Base-by-base conservation (phyloP, 2,329 filamentous ascomycete species). In the Aspergillus luchuensis region DNA sequence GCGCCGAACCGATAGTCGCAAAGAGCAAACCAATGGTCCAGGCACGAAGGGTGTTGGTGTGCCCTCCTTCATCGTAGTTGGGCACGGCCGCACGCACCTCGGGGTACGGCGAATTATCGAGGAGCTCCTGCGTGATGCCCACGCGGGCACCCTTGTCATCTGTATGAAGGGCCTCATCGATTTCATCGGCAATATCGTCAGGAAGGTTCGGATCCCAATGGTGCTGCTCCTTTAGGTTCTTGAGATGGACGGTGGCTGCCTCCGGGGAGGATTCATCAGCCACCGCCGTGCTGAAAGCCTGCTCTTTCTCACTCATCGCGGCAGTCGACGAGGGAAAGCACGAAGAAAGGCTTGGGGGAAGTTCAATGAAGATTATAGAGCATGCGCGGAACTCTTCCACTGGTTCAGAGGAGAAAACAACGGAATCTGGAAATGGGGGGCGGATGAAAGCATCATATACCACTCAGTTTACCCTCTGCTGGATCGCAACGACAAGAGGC, bases 51-150 rank as follows among this genome's bases (percentile, higher is more conserved):
- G 87, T 89, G 71, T 87, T 89, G 66, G 81, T 81, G n/a, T 86
- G 84, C 23, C 88, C 78, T 66, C 88, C 86, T 66, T 87, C 82
- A 67, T 89, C 87, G 69, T 84, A 82, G 71, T 89, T 89, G 62
- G 84, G 79, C 17, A 89, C 87, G 17, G 87, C 85, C 25, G 87
- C 84, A 66, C 87, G 85, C 33, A 89, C 87, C 76, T 89, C 87
- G 39, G 86, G 85, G 69, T 89, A 89, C 2, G 87, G 87, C 51
- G 87, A 89, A 72, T 89, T 86, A 59, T 89, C 86, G 70, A 88
- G 81, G 68, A 87, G 79, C 60, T 85, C 83, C 66, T 84, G 81
- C 67, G 87, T 84, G 65, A 88, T 81, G 61, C 82, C 81, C 53
- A 84, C 74, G 57, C 84, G 84, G 71, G 84, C 83, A 66, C 83